Percentiles rank a stretch among this genome's conserved stretches.
Conservation (phyloP, 2,329 filamentous ascomycete species). For the Fusarium sp. region DNA sequence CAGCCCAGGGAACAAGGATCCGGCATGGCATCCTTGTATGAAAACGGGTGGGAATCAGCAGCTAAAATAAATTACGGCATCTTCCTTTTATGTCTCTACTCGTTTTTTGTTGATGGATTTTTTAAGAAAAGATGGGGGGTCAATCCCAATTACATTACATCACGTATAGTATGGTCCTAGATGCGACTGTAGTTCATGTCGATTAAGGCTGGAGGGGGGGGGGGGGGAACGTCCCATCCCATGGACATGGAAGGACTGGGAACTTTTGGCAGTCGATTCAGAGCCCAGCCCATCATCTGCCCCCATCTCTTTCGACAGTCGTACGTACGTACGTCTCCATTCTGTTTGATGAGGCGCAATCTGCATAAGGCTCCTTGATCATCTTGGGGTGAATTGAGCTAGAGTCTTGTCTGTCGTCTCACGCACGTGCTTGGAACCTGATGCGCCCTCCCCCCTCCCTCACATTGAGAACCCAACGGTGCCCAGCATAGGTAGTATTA, state of each 20-base stretch:
- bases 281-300: neutral
- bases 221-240: neutral
- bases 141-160: constrained; percentile 5
- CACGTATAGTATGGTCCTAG: neutral
- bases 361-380: constrained; percentile 28
- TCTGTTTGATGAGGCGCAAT: constrained; percentile 6
- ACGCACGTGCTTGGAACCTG: constrained; percentile 25
- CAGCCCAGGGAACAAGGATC: constrained; percentile 20
- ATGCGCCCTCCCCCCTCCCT: constrained; percentile 10
- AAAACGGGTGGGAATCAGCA: constrained; percentile 19
- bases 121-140: neutral
- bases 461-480: constrained; percentile 8
- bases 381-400: constrained; percentile 2
- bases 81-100: constrained; percentile 26
- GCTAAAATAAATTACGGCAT: constrained; percentile 23
- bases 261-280: neutral
- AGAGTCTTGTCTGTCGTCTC: constrained; percentile 8
- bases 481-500: constrained; percentile 3
- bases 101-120: constrained; percentile 18
- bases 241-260: neutral
- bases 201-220: neutral
- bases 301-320: neutral
- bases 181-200: neutral
- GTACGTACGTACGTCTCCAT: neutral
- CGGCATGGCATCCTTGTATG: neutral